Evolutionary conservation across 805 yeast genomes (phyloP).

Genomic region (Yarrowia deformans): DNA sequence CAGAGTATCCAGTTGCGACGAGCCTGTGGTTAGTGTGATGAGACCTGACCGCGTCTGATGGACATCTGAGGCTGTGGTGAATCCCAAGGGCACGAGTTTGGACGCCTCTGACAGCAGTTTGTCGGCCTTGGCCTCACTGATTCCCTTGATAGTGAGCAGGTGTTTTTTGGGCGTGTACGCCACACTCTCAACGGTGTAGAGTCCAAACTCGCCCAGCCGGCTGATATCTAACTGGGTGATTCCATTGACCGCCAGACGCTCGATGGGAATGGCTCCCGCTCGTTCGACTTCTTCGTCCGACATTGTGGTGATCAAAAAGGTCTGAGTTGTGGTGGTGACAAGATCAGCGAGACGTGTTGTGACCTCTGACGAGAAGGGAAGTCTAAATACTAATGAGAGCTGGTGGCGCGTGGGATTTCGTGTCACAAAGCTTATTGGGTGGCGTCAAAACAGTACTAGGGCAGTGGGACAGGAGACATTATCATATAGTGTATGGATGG

Average conservation of each 20-base stretch:
- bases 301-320: background rate
- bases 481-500: no score
- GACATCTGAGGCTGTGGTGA: slow-evolving; percentile 95
- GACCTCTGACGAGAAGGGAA: slow-evolving; percentile 3
- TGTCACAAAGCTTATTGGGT: slow-evolving; percentile 13
- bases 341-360: background rate
- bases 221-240: slow-evolving; percentile 78
- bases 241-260: slow-evolving; percentile 60
- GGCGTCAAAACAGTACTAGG: slow-evolving; percentile 3
- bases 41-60: slow-evolving; percentile 88
- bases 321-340: background rate
- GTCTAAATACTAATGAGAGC: background rate
- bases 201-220: slow-evolving; percentile 82
- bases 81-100: slow-evolving; percentile 90
- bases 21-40: slow-evolving; percentile 93
- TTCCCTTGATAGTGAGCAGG: slow-evolving; percentile 81
- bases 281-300: slow-evolving; percentile 31
- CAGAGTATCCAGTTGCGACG: slow-evolving; percentile 89
- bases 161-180: slow-evolving; percentile 92
- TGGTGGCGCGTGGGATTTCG: slow-evolving; percentile 18
- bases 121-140: slow-evolving; percentile 95
- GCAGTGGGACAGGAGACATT: no score
- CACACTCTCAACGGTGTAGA: slow-evolving; percentile 87
- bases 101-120: slow-evolving; percentile 82
- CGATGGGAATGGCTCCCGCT: slow-evolving; percentile 30